A percentile compares a stretch with the other conserved stretches of the same genome.
phyloP scores from a whole-genome alignment of 768 basidiomycete species.

The Mycena belliarum region DNA sequence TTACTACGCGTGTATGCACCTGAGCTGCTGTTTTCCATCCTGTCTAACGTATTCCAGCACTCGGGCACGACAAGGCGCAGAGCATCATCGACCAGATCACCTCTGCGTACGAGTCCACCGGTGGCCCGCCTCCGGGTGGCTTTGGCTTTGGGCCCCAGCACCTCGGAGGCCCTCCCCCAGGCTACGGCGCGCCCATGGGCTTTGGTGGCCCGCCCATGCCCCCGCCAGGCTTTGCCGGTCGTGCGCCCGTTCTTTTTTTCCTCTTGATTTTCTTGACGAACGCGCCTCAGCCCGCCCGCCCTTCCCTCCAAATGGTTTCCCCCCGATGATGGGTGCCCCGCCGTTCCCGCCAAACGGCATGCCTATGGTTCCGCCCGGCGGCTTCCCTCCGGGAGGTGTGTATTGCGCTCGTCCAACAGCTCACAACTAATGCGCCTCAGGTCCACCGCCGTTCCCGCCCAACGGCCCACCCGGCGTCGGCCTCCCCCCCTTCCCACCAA shows the following conservation, averaged over 20 bases:
- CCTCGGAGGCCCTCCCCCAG: slow-evolving; percentile 57
- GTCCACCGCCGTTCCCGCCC: slow-evolving; percentile 54
- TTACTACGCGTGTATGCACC: slow-evolving; percentile 85
- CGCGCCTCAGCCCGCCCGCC: slow-evolving; percentile 51
- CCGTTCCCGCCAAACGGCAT: slow-evolving; percentile 64
- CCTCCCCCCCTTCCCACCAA: slow-evolving; percentile 51
- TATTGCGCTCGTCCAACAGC: neutral
- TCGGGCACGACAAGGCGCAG: slow-evolving; percentile 96
- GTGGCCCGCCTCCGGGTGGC: slow-evolving; percentile 84
- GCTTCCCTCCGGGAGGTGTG: slow-evolving; percentile 47
- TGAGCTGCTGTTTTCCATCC: neutral
- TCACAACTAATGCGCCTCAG: slow-evolving; percentile 17
- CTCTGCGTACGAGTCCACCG: slow-evolving; percentile 84
- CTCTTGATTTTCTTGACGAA: slow-evolving; percentile 54
- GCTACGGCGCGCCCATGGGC: slow-evolving; percentile 44
- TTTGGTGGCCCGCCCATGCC: slow-evolving; percentile 55
- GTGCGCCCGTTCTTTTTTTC: slow-evolving; percentile 33
- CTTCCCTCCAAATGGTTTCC: slow-evolving; percentile 34
- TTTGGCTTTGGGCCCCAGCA: slow-evolving; percentile 87
- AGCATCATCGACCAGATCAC: slow-evolving; percentile 98
- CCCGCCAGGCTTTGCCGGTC: slow-evolving; percentile 55
- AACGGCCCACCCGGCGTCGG: slow-evolving; percentile 43
- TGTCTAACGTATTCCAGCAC: slow-evolving; percentile 43
- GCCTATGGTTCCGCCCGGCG: slow-evolving; percentile 47
- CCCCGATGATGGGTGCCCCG: slow-evolving; percentile 60